Conservation (phyloP, 228 moss, liverwort and hornwort species). For the Sphagnum magellanicum region DNA sequence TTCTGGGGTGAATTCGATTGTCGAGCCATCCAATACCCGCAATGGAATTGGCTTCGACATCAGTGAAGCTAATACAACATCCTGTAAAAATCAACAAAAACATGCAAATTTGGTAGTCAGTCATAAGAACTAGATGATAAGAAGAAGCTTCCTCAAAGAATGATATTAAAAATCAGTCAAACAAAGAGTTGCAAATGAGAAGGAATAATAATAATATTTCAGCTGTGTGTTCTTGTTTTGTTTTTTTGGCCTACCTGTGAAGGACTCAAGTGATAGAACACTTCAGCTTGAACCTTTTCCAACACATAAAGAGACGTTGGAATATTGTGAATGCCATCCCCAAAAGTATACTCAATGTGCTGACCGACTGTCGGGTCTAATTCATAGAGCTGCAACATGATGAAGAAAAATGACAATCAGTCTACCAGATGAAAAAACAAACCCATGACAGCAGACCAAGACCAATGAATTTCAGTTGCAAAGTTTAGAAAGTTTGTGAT, state of each 20-base stretch:
- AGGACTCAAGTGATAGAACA: slow-evolving; percentile 38
- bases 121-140: background rate
- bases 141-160: background rate
- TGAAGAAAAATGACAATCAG: no score
- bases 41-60: slow-evolving; percentile 27
- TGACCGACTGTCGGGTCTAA: slow-evolving; percentile 25
- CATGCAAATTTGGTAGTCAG: background rate
- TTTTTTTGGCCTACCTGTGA: slow-evolving; percentile 8
- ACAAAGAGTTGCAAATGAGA: background rate
- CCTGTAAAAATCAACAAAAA: slow-evolving; percentile 11
- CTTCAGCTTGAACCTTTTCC: slow-evolving; percentile 31
- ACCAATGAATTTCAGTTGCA: no score
- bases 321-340: slow-evolving; percentile 22
- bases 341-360: slow-evolving; percentile 33
- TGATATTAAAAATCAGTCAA: background rate
- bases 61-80: slow-evolving; percentile 31
- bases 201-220: background rate
- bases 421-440: no score
- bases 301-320: slow-evolving; percentile 30
- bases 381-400: background rate
- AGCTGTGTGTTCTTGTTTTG: no score
- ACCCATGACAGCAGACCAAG: no score
- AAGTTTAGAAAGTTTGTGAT: no score
- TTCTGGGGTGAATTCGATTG: slow-evolving; percentile 22
- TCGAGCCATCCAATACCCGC: slow-evolving; percentile 23